Percentiles rank a stretch among this genome's conserved stretches.
Conservation (phyloP, 2,329 filamentous ascomycete genomes). For the Trichoderma hamatum region DNA sequence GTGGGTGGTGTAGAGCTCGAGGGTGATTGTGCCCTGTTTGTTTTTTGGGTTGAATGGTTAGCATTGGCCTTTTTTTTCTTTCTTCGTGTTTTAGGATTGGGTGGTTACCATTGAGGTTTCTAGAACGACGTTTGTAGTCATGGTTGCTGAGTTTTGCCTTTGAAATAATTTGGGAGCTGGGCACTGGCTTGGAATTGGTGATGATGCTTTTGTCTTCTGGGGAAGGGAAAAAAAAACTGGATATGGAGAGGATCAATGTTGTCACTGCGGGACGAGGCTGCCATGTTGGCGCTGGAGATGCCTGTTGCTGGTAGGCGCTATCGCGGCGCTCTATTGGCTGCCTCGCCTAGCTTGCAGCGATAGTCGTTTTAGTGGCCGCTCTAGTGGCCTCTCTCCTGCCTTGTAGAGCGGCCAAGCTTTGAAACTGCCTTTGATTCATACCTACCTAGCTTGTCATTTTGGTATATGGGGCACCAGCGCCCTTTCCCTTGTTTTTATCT, state of each 20-base stretch:
- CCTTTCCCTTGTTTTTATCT: neutral
- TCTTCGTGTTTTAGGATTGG: neutral
- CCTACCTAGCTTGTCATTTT: neutral
- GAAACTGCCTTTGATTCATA: neutral
- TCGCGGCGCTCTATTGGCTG: constrained; percentile 22
- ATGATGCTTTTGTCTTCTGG: neutral
- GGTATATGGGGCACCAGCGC: neutral
- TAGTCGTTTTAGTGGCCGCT: constrained; percentile 5
- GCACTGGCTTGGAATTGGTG: neutral
- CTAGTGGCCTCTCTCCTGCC: neutral
- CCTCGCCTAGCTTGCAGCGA: constrained; percentile 12
- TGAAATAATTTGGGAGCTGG: no score
- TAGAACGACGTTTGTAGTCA: constrained; percentile 78
- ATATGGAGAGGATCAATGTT: neutral
- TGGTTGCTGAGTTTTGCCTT: no score
- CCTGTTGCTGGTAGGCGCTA: neutral
- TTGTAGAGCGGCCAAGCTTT: neutral
- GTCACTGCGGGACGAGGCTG: constrained; percentile 28
- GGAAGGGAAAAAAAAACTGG: neutral
- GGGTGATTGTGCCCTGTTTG: constrained; percentile 72
- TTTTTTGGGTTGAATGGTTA: neutral
- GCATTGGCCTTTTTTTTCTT: neutral
- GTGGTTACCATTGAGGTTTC: constrained; percentile 80
- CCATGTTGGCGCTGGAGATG: neutral
- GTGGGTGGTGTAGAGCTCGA: constrained; percentile 90